Evolutionary conservation across 2,329 filamentous ascomycete genomes (phyloP).

Genomic region (Colletotrichum orbiculare): DNA sequence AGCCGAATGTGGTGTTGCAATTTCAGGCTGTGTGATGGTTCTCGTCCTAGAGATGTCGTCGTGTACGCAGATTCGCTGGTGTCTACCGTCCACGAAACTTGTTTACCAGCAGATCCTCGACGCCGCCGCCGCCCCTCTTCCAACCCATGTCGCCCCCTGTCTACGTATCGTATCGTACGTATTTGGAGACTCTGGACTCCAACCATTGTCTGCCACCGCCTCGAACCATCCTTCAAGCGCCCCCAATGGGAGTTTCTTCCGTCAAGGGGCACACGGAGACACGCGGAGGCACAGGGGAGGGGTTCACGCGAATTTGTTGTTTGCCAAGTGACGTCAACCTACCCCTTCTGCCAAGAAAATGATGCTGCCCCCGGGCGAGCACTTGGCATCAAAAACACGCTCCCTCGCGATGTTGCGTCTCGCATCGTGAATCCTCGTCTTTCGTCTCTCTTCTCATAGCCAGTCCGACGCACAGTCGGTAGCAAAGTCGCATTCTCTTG

Average conservation of each 20-base stretch:
- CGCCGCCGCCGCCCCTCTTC: not conserved
- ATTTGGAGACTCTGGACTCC: not conserved
- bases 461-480: not conserved
- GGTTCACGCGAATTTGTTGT: not conserved
- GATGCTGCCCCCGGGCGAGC: conserved; percentile 8
- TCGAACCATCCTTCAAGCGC: not conserved
- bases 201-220: conserved; percentile 4
- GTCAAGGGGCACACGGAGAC: not conserved
- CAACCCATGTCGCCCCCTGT: no score
- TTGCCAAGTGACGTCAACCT: conserved; percentile 23
- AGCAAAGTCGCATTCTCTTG: not conserved
- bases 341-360: conserved; percentile 14
- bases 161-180: no score
- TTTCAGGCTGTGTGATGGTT: not conserved
- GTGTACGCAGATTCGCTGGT: not conserved
- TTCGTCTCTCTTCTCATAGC: not conserved
- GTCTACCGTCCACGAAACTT: conserved; percentile 8
- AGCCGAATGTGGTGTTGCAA: conserved; percentile 11
- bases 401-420: not conserved
- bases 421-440: no score
- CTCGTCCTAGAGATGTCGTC: not conserved
- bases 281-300: conserved; percentile 10
- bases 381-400: conserved; percentile 19
- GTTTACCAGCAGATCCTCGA: conserved; percentile 10
- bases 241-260: conserved; percentile 3